Percentiles rank a stretch among this genome's conserved stretches.
These are phyloP conservation scores for Sanghuangporus baumii DNA, from an alignment of 1,284 basidiomycete species.

Conservation along the genomic window DNA sequence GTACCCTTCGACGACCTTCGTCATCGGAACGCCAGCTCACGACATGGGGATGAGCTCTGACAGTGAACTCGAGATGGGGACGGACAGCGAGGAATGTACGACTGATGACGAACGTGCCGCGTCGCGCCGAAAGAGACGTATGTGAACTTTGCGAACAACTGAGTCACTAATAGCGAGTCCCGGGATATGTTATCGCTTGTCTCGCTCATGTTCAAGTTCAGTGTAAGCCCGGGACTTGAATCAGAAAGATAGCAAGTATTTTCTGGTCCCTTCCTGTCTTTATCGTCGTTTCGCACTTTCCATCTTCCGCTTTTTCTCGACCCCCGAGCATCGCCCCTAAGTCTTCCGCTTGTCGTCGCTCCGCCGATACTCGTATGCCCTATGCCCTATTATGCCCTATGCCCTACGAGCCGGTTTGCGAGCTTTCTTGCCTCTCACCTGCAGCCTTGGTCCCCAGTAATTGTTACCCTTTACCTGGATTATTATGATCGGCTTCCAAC, in stretches of 20 bases:
- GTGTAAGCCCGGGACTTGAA: neutral
- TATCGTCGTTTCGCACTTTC: slow-evolving; percentile 19
- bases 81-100: slow-evolving; percentile 44
- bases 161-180: neutral
- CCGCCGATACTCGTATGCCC: slow-evolving; percentile 10
- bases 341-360: slow-evolving; percentile 5
- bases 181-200: neutral
- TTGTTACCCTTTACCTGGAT: neutral
- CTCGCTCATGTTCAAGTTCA: neutral
- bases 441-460: neutral
- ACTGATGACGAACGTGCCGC: slow-evolving; percentile 34
- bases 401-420: neutral
- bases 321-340: slow-evolving; percentile 2
- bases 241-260: neutral
- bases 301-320: slow-evolving; percentile 15
- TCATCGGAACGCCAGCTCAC: neutral
- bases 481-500: neutral
- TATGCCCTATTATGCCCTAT: neutral
- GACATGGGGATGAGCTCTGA: slow-evolving; percentile 35
- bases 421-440: neutral
- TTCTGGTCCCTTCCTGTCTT: slow-evolving; percentile 14
- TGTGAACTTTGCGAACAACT: neutral
- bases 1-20: neutral
- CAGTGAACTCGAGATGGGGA: slow-evolving; percentile 57
- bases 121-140: slow-evolving; percentile 19